Percentiles rank a stretch among this genome's conserved stretches.
Conservation (phyloP, 2,329 filamentous ascomycete genomes). For the Fusarium humuli region DNA sequence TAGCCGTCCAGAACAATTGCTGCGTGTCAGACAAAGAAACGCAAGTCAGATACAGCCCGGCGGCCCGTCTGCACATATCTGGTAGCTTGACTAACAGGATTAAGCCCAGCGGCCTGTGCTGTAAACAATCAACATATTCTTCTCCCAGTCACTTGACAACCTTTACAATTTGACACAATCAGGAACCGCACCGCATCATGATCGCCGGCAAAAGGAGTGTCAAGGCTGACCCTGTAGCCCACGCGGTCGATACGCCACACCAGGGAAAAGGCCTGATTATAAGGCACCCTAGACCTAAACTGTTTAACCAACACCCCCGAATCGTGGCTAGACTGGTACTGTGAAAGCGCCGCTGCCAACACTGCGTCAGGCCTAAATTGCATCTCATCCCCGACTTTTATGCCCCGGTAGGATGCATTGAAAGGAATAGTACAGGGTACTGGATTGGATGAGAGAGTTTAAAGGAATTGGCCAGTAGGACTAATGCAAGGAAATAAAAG, state of each 20-base stretch:
- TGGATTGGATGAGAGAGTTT: constrained; percentile 1
- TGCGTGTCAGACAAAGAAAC: constrained; percentile 18
- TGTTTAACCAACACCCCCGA: neutral
- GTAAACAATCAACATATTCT: constrained; percentile 32
- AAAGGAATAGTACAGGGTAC: constrained; percentile 16
- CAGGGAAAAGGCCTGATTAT: constrained; percentile 13
- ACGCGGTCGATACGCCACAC: constrained; percentile 39
- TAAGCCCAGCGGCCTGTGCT: constrained; percentile 8
- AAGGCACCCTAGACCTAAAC: neutral
- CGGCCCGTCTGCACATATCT: constrained; percentile 4
- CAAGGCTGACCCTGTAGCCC: constrained; percentile 30
- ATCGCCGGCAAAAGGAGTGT: constrained; percentile 9
- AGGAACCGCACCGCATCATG: constrained; percentile 13
- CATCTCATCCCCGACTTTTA: constrained; percentile 10
- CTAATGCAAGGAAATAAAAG: neutral
- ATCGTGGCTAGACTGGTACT: neutral
- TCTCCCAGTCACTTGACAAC: constrained; percentile 1
- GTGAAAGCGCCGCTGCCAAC: constrained; percentile 2
- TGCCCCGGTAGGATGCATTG: constrained; percentile 1
- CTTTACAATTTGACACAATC: neutral
- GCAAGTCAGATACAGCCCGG: neutral
- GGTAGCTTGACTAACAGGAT: neutral
- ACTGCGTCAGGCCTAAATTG: constrained; percentile 6
- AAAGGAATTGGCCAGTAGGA: constrained; percentile 30
- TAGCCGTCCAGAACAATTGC: neutral